Evolutionary conservation across 2,329 filamentous ascomycete species (phyloP), one percentile per base, ranked within the genome.

Genomic region (Ilyonectria sp.): DNA sequence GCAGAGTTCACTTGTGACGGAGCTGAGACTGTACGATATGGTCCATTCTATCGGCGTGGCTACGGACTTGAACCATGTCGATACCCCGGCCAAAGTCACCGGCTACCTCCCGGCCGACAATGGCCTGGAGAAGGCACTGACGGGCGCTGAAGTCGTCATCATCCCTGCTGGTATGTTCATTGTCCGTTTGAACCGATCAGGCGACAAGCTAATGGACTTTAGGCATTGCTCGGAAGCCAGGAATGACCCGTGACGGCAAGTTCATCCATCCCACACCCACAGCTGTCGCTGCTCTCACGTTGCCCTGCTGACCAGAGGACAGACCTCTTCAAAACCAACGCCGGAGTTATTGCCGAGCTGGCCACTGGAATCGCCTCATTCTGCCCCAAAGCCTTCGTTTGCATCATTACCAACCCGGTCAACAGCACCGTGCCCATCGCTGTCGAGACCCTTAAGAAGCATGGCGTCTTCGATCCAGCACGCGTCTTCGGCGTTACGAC

Each of bases 381-480:
- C 79, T 86, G 90, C 74, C 92, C 92, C 73, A 86, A 93, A 69
- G 92, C 92, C 77, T 92, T 93, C 81, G 86, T 94, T 81, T 86
- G 93, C 79, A 89, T 94, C 83, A 94, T 94, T 82, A 89, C 92
- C 79, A 94, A 94, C 86, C 92, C 92, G 33, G 91, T 94, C 80
- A 94, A 94, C 89, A 93, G 91, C 77, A 94, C 92, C 75, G 92
- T 94, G 76, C 92, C 92, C 75, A 94, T 94, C 81, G 90, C 90
- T 75, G 89, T 91, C 75, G 92, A 94, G 86, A 87, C 93, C 78
- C 92, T 92, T 88, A 94, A 93, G 87, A 82, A 86, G 79, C 87
- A 85, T 78, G 90, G 90, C 74, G 91, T 93, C 82, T 94, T 93
- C 87, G 92, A 94, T 86, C 91, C 92, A 78, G 92, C 92, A 86